Conservation (phyloP, 2,329 filamentous ascomycete genomes). For the Cercospora zeae-maydis region DNA sequence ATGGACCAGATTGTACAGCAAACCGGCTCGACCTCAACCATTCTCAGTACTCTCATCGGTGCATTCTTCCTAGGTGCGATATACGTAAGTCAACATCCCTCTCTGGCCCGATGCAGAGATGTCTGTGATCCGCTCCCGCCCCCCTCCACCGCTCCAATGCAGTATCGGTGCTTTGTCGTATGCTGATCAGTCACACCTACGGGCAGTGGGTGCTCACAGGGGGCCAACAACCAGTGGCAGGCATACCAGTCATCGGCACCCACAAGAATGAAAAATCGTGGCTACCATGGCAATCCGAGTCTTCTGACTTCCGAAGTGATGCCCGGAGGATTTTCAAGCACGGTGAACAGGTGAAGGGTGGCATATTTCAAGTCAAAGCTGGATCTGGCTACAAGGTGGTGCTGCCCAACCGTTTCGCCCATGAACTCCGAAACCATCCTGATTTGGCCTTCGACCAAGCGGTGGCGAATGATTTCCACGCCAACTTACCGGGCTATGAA, state of each 20-base stretch:
- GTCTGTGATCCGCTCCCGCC: background rate
- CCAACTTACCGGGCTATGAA: constrained; percentile 24
- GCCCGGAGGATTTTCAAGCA: background rate
- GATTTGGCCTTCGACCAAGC: constrained; percentile 16
- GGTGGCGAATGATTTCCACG: constrained; percentile 2
- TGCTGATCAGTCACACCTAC: background rate
- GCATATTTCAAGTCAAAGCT: constrained; percentile 20
- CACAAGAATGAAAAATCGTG: background rate
- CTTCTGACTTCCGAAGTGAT: background rate
- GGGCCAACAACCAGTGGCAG: background rate
- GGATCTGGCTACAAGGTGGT: constrained; percentile 22
- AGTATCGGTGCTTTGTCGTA: background rate
- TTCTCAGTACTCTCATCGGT: background rate
- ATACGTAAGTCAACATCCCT: background rate
- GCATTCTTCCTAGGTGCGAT: background rate
- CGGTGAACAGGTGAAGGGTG: background rate
- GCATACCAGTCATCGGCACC: background rate
- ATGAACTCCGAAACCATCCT: constrained; percentile 25
- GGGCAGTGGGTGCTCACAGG: background rate
- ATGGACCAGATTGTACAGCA: background rate
- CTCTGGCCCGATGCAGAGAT: background rate
- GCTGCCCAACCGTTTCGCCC: constrained; percentile 15
- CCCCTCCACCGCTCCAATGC: background rate
- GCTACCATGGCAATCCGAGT: background rate
- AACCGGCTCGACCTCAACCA: background rate